A percentile compares a stretch with the other conserved stretches of the same genome.
These are phyloP conservation scores for Orbilia brochopaga DNA, from an alignment of 2,329 filamentous ascomycete genomes.

Conservation along the genomic window DNA sequence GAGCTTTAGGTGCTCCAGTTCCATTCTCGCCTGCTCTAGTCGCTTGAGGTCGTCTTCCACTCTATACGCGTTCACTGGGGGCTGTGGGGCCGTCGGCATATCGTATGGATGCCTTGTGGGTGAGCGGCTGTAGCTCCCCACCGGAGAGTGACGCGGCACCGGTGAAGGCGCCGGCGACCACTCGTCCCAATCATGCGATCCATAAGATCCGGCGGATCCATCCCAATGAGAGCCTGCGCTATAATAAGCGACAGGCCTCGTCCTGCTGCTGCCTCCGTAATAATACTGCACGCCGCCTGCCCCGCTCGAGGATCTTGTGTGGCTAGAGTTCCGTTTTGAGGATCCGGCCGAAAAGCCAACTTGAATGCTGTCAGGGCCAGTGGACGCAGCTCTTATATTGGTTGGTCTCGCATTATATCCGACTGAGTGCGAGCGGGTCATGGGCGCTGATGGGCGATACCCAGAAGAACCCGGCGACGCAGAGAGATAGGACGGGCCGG, in stretches of 20 bases:
- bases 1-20: slow-evolving; percentile 42
- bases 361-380: slow-evolving; percentile 27
- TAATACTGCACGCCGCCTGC: slow-evolving; percentile 44
- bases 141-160: slow-evolving; percentile 36
- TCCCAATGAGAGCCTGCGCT: slow-evolving; percentile 34
- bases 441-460: slow-evolving; percentile 27
- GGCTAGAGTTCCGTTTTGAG: slow-evolving; percentile 38
- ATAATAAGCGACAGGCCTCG: slow-evolving; percentile 42
- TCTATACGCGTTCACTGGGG: slow-evolving; percentile 35
- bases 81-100: slow-evolving; percentile 38
- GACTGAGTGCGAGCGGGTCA: slow-evolving; percentile 43
- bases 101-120: slow-evolving; percentile 37
- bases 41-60: slow-evolving; percentile 36
- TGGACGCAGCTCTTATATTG: slow-evolving; percentile 30
- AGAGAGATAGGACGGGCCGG: slow-evolving; percentile 26
- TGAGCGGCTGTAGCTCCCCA: slow-evolving; percentile 46
- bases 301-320: slow-evolving; percentile 32
- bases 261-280: slow-evolving; percentile 30
- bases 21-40: slow-evolving; percentile 42
- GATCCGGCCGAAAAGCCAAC: slow-evolving; percentile 13
- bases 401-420: slow-evolving; percentile 29
- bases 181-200: slow-evolving; percentile 43
- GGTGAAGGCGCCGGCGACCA: slow-evolving; percentile 36
- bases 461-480: slow-evolving; percentile 26
- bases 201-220: slow-evolving; percentile 41